phyloP scores from a whole-genome alignment of 1,284 basidiomycete species.

The Sporisorium reilianum region DNA sequence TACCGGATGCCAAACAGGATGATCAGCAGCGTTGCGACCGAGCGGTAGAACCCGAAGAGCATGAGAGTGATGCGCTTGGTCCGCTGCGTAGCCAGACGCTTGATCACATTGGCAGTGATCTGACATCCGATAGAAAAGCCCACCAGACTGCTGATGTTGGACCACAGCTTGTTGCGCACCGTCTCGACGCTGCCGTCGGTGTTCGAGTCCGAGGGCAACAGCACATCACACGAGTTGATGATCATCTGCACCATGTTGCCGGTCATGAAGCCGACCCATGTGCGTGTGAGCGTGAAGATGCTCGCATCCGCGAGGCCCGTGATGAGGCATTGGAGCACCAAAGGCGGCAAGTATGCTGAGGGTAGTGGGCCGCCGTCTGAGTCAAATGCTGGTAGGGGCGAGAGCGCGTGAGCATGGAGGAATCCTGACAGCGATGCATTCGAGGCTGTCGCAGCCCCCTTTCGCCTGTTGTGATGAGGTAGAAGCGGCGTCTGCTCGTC shows the following conservation, averaged over 20 bases:
- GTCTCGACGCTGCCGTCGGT: not conserved
- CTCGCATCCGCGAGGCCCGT: slow-evolving; percentile 42
- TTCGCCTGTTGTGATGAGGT: not conserved
- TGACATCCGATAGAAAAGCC: slow-evolving; percentile 42
- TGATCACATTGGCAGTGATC: slow-evolving; percentile 26
- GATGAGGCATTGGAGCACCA: slow-evolving; percentile 47
- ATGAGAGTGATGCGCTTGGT: slow-evolving; percentile 25
- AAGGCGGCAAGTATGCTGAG: slow-evolving; percentile 23
- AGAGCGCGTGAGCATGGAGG: slow-evolving; percentile 15
- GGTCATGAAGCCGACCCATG: slow-evolving; percentile 54
- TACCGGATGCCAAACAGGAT: slow-evolving; percentile 14
- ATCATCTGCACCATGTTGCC: slow-evolving; percentile 50
- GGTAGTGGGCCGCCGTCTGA: slow-evolving; percentile 14
- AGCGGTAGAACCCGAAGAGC: slow-evolving; percentile 19
- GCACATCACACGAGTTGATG: slow-evolving; percentile 36
- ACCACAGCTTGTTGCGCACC: slow-evolving; percentile 18
- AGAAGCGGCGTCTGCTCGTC: slow-evolving; percentile 20
- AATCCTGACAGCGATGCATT: not conserved
- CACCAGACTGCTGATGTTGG: slow-evolving; percentile 21
- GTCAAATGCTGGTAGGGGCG: slow-evolving; percentile 20
- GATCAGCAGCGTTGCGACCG: slow-evolving; percentile 22
- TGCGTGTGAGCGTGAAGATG: slow-evolving; percentile 32
- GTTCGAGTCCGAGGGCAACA: slow-evolving; percentile 32
- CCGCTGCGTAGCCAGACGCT: slow-evolving; percentile 16
- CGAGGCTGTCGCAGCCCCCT: not conserved